Evolutionary conservation across 768 basidiomycete genomes (phyloP).

Genomic region (Phlegmacium glaucopus): DNA sequence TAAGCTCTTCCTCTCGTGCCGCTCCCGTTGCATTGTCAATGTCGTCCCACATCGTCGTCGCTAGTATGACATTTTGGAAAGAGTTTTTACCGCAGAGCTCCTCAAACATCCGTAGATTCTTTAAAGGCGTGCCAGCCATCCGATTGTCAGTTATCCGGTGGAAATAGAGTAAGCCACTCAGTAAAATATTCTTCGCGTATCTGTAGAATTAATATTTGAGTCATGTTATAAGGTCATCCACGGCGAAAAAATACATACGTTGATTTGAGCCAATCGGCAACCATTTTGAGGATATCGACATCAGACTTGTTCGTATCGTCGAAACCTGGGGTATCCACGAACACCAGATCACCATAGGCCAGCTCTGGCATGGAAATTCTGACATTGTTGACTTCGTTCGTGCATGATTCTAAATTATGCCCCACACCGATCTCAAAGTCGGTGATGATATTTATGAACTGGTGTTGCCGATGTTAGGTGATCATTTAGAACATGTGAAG

Average conservation of each 20-base stretch:
- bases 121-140: slow-evolving; percentile 25
- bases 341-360: slow-evolving; percentile 6
- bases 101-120: slow-evolving; percentile 31
- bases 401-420: not conserved
- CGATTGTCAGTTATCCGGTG: slow-evolving; percentile 22
- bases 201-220: not conserved
- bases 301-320: slow-evolving; percentile 21
- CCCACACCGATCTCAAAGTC: not conserved
- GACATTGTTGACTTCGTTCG: not conserved
- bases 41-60: slow-evolving; percentile 22
- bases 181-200: not conserved
- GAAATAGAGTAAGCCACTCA: slow-evolving; percentile 26
- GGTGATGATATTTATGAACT: not conserved
- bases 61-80: slow-evolving; percentile 26
- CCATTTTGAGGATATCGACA: slow-evolving; percentile 18
- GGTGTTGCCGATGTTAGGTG: not conserved
- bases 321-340: slow-evolving; percentile 28
- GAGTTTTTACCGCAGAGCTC: slow-evolving; percentile 31
- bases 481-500: not conserved
- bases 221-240: not conserved
- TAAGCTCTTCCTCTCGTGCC: slow-evolving; percentile 4
- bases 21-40: slow-evolving; percentile 3
- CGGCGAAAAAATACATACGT: slow-evolving; percentile 7
- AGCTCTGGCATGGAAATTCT: slow-evolving; percentile 6
- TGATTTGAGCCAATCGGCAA: slow-evolving; percentile 20